These are phyloP conservation scores for Leccinum griseonigrum DNA, from an alignment of 1,284 basidiomycete species.

Conservation along the genomic window DNA sequence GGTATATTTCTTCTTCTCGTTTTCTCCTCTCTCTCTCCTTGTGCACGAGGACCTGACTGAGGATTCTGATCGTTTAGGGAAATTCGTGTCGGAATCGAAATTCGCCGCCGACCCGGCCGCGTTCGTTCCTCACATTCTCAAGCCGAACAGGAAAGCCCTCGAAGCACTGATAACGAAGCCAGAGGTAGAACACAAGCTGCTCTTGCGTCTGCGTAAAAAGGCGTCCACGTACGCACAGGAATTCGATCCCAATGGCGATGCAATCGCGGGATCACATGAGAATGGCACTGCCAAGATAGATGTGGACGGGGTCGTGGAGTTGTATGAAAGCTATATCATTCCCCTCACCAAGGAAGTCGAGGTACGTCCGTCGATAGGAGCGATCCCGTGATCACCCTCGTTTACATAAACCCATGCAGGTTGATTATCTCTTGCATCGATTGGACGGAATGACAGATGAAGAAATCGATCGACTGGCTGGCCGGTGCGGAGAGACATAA, in stretches of 20 bases:
- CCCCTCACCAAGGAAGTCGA: constrained; percentile 98
- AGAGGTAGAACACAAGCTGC: constrained; percentile 86
- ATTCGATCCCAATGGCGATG: constrained; percentile 72
- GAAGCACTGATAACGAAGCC: constrained; percentile 94
- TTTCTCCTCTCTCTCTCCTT: constrained; percentile 27
- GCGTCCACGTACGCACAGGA: constrained; percentile 92
- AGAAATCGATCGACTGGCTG: constrained; percentile 69
- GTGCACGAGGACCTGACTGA: constrained; percentile 4
- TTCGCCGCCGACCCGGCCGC: constrained; percentile 82
- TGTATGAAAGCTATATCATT: constrained; percentile 95
- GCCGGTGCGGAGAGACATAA: constrained; percentile 11
- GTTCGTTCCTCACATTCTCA: constrained; percentile 89
- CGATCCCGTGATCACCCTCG: neutral
- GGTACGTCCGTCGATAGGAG: constrained; percentile 54
- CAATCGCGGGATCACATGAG: constrained; percentile 30
- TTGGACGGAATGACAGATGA: constrained; percentile 78
- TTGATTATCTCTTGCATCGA: constrained; percentile 87
- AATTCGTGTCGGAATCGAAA: constrained; percentile 98
- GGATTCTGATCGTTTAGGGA: constrained; percentile 54
- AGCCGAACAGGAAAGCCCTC: constrained; percentile 72
- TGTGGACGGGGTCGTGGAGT: constrained; percentile 85
- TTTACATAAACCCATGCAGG: constrained; percentile 44
- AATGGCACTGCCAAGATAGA: constrained; percentile 73
- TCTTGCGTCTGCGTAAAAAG: constrained; percentile 89
- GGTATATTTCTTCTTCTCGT: constrained; percentile 46